Percentiles rank a stretch among this genome's conserved stretches.
phyloP scores from a whole-genome alignment of 495 filamentous ascomycete genomes.

The Delitschia confertaspora region DNA sequence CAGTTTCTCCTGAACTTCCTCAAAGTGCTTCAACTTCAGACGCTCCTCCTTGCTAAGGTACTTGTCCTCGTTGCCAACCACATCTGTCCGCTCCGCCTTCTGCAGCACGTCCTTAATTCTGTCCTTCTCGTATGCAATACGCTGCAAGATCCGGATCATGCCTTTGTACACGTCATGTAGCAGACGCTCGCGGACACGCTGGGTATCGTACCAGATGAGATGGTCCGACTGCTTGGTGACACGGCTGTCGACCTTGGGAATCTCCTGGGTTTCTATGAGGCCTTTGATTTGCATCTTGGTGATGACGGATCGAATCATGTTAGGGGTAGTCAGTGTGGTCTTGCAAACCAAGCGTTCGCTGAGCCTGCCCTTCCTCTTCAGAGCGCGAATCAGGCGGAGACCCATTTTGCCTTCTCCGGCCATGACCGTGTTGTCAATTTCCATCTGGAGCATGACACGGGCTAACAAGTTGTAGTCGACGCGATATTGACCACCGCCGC shows the following conservation, averaged over 20 bases:
- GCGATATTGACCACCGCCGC: slow-evolving; percentile 63
- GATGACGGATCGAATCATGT: slow-evolving; percentile 72
- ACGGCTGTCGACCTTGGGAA: slow-evolving; percentile 72
- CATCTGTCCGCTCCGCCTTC: slow-evolving; percentile 71
- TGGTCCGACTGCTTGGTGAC: slow-evolving; percentile 72
- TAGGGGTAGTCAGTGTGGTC: slow-evolving; percentile 65
- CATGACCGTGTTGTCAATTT: slow-evolving; percentile 70
- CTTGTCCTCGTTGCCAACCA: slow-evolving; percentile 69
- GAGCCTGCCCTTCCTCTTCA: slow-evolving; percentile 76
- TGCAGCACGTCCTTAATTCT: slow-evolving; percentile 59
- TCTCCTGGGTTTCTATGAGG: slow-evolving; percentile 81
- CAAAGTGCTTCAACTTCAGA: slow-evolving; percentile 57
- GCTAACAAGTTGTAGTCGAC: slow-evolving; percentile 66
- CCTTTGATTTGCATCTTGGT: slow-evolving; percentile 72
- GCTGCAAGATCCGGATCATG: slow-evolving; percentile 78
- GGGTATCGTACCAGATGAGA: slow-evolving; percentile 80
- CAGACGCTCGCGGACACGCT: slow-evolving; percentile 54
- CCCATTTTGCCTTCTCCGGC: slow-evolving; percentile 63
- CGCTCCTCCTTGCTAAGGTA: slow-evolving; percentile 61
- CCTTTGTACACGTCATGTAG: slow-evolving; percentile 74
- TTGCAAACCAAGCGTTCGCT: slow-evolving; percentile 78
- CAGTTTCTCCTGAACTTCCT: slow-evolving; percentile 62
- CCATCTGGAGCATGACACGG: slow-evolving; percentile 55
- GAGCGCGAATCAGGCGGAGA: slow-evolving; percentile 67
- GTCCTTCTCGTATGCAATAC: slow-evolving; percentile 59